These are phyloP conservation scores for Tuber umbilicatum DNA, from an alignment of 495 filamentous ascomycete genomes.

Conservation along the genomic window DNA sequence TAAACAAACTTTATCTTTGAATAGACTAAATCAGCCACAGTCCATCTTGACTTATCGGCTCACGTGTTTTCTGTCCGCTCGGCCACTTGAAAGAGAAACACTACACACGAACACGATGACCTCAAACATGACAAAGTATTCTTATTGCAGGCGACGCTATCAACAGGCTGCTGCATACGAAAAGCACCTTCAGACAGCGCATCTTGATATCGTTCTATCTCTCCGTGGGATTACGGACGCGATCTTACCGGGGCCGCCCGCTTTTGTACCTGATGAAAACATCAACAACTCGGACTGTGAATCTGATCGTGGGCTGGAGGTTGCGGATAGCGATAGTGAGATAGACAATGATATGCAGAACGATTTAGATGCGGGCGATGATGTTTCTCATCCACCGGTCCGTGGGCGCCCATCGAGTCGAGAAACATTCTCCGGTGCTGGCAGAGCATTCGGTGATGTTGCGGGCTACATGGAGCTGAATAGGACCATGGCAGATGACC, in stretches of 20 bases:
- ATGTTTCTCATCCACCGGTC: no score
- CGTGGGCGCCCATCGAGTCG: no score
- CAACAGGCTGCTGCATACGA: not conserved
- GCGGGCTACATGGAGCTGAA: no score
- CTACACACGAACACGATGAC: no score
- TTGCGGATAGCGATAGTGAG: not conserved
- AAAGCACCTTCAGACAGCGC: no score
- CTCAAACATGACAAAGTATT: not conserved
- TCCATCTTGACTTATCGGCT: not conserved
- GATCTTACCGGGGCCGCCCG: not conserved
- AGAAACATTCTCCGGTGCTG: no score
- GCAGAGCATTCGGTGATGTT: no score
- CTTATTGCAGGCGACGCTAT: not conserved
- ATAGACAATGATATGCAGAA: not conserved
- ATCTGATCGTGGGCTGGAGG: not conserved
- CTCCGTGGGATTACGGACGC: not conserved
- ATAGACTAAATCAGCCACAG: not conserved
- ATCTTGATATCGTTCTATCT: not conserved
- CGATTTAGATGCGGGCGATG: not conserved
- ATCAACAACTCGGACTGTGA: not conserved
- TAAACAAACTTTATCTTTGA: no score
- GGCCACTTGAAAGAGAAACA: no score
- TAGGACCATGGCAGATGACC: no score
- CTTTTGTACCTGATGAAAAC: not conserved
- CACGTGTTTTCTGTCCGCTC: not conserved